phyloP scores from a whole-genome alignment of 1,284 basidiomycete species.

The Cryptococcus depauperatus region DNA sequence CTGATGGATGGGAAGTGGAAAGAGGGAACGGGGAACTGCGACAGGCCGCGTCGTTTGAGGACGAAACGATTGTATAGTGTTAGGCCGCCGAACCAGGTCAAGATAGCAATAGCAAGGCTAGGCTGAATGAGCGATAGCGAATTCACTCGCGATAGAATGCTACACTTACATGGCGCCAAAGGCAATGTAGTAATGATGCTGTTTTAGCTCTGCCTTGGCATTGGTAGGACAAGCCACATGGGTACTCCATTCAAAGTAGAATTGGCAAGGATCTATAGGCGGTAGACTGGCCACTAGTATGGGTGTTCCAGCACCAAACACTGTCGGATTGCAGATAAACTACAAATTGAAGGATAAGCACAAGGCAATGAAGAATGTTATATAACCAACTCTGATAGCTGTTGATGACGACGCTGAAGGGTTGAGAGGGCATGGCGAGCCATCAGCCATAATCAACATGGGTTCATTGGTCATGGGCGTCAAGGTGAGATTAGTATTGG shows the following conservation, averaged over 20 bases:
- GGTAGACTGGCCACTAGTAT: conserved; percentile 38
- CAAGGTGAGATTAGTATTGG: conserved; percentile 28
- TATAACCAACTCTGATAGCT: conserved; percentile 32
- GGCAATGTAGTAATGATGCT: conserved; percentile 30
- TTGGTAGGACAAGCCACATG: conserved; percentile 43
- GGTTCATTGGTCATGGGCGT: conserved; percentile 36
- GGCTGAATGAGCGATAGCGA: background rate
- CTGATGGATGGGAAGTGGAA: conserved; percentile 13
- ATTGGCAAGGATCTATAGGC: conserved; percentile 36
- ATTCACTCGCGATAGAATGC: too few relatives aligned
- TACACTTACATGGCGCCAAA: conserved; percentile 37
- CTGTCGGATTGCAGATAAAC: conserved; percentile 30
- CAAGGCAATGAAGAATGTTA: background rate
- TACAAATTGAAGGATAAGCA: conserved; percentile 29
- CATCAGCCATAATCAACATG: conserved; percentile 32
- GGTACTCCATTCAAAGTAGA: conserved; percentile 45
- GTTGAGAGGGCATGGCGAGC: conserved; percentile 33
- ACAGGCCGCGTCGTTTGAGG: conserved; percentile 35
- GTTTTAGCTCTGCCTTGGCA: conserved; percentile 23
- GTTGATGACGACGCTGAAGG: conserved; percentile 29
- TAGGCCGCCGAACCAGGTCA: conserved; percentile 40
- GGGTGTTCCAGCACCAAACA: conserved; percentile 37
- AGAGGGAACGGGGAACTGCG: conserved; percentile 34
- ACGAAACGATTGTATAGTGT: conserved; percentile 43
- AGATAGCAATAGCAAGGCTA: conserved; percentile 36